Evolutionary conservation across 208 protist genomes (phyloP), one percentile per base, ranked within the genome.

Genomic region (Trypanosoma lewisi): DNA sequence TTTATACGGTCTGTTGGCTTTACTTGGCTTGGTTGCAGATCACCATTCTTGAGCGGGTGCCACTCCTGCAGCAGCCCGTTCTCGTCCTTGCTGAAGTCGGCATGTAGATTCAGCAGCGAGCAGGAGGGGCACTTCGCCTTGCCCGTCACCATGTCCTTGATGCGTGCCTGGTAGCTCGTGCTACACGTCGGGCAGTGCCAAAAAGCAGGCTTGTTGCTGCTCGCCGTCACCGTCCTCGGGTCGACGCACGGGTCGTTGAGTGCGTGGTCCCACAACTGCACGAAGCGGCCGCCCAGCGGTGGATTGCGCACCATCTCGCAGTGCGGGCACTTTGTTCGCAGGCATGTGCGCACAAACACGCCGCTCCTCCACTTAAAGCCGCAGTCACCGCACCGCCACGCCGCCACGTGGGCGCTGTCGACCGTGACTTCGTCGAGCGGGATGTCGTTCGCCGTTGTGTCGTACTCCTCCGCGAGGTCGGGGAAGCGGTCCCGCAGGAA

Each of bases 11-110:
- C 78, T 3, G 61, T 75, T 48, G 75, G 67, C 17, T 67, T 34
- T 11, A 93, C 47, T 39, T 85, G 69, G 19, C 84, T 82, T 9
- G 87, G 57, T 2, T 70, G 71, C n/a, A 94, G 68, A 53, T 94
- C 83, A 12, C 87, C 87, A 61, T 94, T 94, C 60, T 89, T 88
- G 14, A 91, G 60, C 6, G 87, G 84, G 55, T 94, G 87, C 82
- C 82, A 91, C 67, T 94, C 88, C 56, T 85, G 83, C 56, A 75
- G 66, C 55, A 89, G 52, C 21, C 61, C 66, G 54, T 63, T 70
- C 28, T 78, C 75, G 48, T 77, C 68, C 14, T 78, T 61, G 12
- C 50, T 64, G 25, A 77, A 67, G 17, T 60, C 75, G n/a, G 67
- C 72, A 25, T 80, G 61, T 17, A 76, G 55, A 30, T 59, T 66